Evolutionary conservation across 129 eudicot species (phyloP).

Genomic region (Pulicaria dysenterica): DNA sequence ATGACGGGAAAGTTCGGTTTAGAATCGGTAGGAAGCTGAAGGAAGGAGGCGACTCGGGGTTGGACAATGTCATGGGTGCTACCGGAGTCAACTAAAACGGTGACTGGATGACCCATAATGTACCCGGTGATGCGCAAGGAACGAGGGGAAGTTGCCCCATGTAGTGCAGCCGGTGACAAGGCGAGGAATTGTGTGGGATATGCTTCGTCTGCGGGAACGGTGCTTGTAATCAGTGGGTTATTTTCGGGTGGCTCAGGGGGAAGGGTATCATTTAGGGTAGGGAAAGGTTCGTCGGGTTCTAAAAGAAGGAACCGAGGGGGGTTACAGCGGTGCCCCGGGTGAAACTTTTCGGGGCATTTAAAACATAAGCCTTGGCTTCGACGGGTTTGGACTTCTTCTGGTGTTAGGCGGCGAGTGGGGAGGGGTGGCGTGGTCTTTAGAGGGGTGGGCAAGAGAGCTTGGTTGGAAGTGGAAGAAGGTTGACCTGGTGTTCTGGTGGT

Average conservation of each 20-base stretch:
- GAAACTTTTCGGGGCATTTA: not conserved
- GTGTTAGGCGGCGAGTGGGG: not conserved
- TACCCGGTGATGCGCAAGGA: not conserved
- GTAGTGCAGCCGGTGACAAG: not conserved
- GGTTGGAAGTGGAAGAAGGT: too few relatives aligned
- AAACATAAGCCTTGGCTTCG: not conserved
- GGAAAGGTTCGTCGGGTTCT: not conserved
- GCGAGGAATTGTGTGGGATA: not conserved
- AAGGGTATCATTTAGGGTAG: not conserved
- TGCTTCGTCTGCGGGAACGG: too few relatives aligned
- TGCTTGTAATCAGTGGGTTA: too few relatives aligned
- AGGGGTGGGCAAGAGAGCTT: too few relatives aligned
- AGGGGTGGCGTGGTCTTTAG: too few relatives aligned
- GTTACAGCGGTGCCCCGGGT: not conserved
- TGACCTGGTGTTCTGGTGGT: too few relatives aligned
- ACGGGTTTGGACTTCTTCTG: not conserved
- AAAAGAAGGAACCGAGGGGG: not conserved
- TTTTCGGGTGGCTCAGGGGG: too few relatives aligned
- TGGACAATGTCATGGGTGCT: not conserved
- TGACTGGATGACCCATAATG: not conserved
- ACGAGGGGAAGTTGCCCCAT: not conserved
- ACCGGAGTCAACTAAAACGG: not conserved
- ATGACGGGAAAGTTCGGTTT: not conserved
- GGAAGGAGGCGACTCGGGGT: not conserved
- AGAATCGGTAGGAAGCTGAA: not conserved